A percentile compares a stretch with the other conserved stretches of the same genome.
Evolutionary conservation across 768 basidiomycete genomes (phyloP).

Genomic region (Leccinum obscurum): DNA sequence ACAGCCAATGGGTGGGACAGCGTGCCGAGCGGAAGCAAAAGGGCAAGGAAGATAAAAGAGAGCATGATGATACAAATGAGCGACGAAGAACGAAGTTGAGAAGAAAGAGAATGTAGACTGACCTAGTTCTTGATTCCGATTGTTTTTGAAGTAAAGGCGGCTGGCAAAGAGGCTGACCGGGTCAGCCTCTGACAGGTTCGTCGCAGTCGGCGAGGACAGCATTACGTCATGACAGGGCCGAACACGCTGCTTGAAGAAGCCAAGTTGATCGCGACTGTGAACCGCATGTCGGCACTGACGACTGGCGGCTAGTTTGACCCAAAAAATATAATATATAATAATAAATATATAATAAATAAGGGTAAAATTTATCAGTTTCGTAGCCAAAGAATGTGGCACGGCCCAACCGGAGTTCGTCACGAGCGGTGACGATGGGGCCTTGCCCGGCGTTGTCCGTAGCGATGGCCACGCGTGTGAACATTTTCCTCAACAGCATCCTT

Average conservation of each 20-base stretch:
- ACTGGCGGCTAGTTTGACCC: background rate
- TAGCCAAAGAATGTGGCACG: conserved; percentile 35
- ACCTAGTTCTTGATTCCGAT: background rate
- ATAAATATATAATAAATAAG: conserved; percentile 7
- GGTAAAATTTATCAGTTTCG: conserved; percentile 21
- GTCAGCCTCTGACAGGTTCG: conserved; percentile 5
- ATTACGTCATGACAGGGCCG: conserved; percentile 24
- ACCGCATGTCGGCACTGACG: conserved; percentile 7
- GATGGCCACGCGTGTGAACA: conserved; percentile 43
- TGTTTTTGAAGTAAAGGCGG: conserved; percentile 11
- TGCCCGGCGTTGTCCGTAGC: conserved; percentile 44
- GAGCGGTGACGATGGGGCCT: conserved; percentile 45
- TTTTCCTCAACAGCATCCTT: conserved; percentile 43
- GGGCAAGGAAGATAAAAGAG: conserved; percentile 16
- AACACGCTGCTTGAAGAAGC: conserved; percentile 8
- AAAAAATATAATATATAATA: background rate
- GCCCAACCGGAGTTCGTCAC: conserved; percentile 40
- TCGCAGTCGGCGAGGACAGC: conserved; percentile 20
- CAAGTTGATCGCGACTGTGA: background rate
- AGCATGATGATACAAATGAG: conserved; percentile 24
- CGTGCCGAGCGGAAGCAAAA: conserved; percentile 21
- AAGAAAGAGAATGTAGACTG: background rate
- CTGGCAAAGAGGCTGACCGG: conserved; percentile 14
- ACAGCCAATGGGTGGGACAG: conserved; percentile 21
- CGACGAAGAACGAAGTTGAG: background rate